Evolutionary conservation across 2,329 filamentous ascomycete species (phyloP).

Genomic region (Rutstroemia sp.): DNA sequence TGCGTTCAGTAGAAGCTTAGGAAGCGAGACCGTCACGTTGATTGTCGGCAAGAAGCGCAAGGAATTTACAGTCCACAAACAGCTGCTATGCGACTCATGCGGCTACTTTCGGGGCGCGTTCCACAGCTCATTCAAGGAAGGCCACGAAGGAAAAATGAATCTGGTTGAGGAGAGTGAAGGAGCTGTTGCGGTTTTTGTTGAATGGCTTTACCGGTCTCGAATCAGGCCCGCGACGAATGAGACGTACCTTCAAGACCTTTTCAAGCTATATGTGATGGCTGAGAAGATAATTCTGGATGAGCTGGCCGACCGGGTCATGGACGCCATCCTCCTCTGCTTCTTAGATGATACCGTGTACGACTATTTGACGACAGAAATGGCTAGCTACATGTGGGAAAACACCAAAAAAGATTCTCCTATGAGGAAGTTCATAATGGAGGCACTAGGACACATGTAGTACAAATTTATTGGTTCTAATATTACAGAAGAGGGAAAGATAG

Average conservation of each 20-base stretch:
- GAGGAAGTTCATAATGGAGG: neutral
- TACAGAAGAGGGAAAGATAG: neutral
- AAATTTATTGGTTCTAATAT: accelerated
- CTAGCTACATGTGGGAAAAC: neutral
- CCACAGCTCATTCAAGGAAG: neutral
- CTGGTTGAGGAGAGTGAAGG: neutral
- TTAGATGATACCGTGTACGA: neutral
- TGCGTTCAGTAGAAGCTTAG: neutral
- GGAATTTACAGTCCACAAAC: neutral
- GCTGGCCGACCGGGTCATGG: conserved; percentile 5
- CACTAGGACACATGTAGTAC: neutral
- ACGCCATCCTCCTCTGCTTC: neutral
- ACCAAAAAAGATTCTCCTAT: neutral
- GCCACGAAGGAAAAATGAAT: neutral
- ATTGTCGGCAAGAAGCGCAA: neutral
- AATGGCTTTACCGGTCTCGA: conserved; percentile 6
- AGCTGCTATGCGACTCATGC: neutral
- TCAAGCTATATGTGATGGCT: conserved; percentile 8
- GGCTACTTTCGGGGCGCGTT: neutral
- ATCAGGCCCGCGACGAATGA: neutral
- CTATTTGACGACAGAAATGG: neutral
- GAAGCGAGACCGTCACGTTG: neutral
- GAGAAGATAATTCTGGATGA: conserved; percentile 5
- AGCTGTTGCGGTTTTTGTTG: neutral
- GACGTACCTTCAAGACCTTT: neutral